Percentiles rank a stretch among this genome's conserved stretches.
phyloP scores from a whole-genome alignment of 1,284 basidiomycete species.

The Heterobasidion occidentale region DNA sequence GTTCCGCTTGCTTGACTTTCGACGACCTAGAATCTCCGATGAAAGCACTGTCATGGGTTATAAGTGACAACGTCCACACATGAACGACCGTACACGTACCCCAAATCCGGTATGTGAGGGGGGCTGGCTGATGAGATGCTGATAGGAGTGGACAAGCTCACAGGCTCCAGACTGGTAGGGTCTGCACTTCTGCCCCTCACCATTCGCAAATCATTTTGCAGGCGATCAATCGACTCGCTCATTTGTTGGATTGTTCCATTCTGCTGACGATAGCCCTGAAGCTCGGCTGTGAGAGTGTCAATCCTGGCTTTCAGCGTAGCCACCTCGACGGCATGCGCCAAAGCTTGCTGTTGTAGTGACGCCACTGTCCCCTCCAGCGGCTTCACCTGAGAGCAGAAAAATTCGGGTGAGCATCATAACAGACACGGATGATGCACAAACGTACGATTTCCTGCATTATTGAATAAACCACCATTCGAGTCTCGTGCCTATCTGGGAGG shows the following conservation, averaged over 20 bases:
- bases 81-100: constrained; percentile 3
- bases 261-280: constrained; percentile 8
- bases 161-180: constrained; percentile 5
- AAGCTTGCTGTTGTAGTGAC: constrained; percentile 20
- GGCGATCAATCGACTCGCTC: constrained; percentile 7
- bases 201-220: constrained; percentile 9
- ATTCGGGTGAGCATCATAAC: neutral
- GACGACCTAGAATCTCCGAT: neutral
- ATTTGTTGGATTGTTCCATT: constrained; percentile 8
- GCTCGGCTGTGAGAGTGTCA: constrained; percentile 4
- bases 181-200: constrained; percentile 3
- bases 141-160: constrained; percentile 5
- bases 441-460: constrained; percentile 1
- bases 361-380: constrained; percentile 47
- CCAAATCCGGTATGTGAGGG: constrained; percentile 1
- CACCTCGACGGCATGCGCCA: constrained; percentile 26
- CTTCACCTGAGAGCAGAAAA: constrained; percentile 30
- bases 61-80: neutral
- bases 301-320: constrained; percentile 11
- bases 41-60: neutral
- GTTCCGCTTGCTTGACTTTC: neutral
- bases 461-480: neutral
- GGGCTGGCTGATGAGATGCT: constrained; percentile 5
- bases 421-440: neutral
- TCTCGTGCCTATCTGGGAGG: neutral